These are phyloP conservation scores for Pichia membranifaciens DNA, from an alignment of 805 yeast genomes.

Conservation along the genomic window DNA sequence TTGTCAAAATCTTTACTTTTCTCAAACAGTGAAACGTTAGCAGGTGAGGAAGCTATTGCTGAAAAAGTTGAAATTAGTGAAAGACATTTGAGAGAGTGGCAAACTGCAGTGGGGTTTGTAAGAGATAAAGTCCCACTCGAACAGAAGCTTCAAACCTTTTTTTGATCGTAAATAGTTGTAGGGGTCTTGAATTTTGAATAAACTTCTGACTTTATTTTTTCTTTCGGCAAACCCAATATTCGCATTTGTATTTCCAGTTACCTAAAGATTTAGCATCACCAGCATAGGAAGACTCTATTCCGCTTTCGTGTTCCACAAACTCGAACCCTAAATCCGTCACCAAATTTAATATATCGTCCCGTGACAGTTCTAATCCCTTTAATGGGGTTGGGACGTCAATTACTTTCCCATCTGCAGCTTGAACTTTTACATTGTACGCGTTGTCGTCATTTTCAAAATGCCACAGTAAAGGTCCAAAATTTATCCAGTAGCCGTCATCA, in stretches of 20 bases:
- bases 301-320: slow-evolving; percentile 39
- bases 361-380: slow-evolving; percentile 54
- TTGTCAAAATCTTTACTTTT: slow-evolving; percentile 17
- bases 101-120: slow-evolving; percentile 16
- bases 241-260: slow-evolving; percentile 53
- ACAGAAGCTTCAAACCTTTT: slow-evolving; percentile 5
- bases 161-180: too few relatives aligned
- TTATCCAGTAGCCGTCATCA: slow-evolving; percentile 50
- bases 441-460: slow-evolving; percentile 54
- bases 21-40: background rate
- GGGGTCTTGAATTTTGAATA: too few relatives aligned
- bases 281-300: slow-evolving; percentile 47
- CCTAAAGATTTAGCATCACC: slow-evolving; percentile 47
- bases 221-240: slow-evolving; percentile 55
- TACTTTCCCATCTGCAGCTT: slow-evolving; percentile 21
- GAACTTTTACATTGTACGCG: slow-evolving; percentile 20
- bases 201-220: background rate
- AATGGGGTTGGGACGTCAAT: slow-evolving; percentile 30
- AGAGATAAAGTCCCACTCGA: slow-evolving; percentile 4
- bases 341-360: slow-evolving; percentile 48
- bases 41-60: background rate
- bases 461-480: slow-evolving; percentile 68
- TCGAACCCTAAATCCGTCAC: slow-evolving; percentile 46
- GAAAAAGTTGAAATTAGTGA: slow-evolving; percentile 13
- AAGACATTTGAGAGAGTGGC: slow-evolving; percentile 19